Conservation (phyloP, 1,284 basidiomycete genomes). For the Leccinum griseonigrum region DNA sequence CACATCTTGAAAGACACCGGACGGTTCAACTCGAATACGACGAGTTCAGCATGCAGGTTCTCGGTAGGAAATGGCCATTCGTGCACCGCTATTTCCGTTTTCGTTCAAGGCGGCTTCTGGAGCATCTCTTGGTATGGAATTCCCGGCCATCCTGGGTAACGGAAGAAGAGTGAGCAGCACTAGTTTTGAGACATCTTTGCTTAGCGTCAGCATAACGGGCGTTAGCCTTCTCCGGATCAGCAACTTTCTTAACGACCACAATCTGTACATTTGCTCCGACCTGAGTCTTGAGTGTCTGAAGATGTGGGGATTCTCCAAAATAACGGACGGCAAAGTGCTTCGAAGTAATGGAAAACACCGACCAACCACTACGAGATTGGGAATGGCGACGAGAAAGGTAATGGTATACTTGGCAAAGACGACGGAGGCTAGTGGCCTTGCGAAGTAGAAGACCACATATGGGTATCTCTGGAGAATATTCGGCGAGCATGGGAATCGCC, state of each 20-base stretch:
- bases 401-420: conserved; percentile 8
- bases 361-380: conserved; percentile 6
- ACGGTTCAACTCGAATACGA: conserved; percentile 45
- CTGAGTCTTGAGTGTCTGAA: conserved; percentile 23
- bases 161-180: conserved; percentile 4
- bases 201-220: conserved; percentile 17
- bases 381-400: conserved; percentile 34
- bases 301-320: conserved; percentile 21
- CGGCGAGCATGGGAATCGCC: background rate
- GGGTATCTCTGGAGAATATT: conserved; percentile 1
- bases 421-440: background rate
- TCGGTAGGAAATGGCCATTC: conserved; percentile 50
- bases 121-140: conserved; percentile 17
- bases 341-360: conserved; percentile 20
- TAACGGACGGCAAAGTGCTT: conserved; percentile 33
- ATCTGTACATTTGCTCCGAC: conserved; percentile 31
- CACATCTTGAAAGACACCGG: conserved; percentile 43
- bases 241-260: conserved; percentile 17
- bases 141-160: conserved; percentile 1
- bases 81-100: conserved; percentile 35
- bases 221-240: conserved; percentile 27
- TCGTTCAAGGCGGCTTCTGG: conserved; percentile 33
- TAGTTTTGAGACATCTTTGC: background rate
- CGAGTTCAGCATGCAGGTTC: conserved; percentile 22
- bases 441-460: background rate